Evolutionary conservation across 148 eudicot species (phyloP), one percentile per base, ranked within the genome.

Genomic region (Amaranthus palmeri): DNA sequence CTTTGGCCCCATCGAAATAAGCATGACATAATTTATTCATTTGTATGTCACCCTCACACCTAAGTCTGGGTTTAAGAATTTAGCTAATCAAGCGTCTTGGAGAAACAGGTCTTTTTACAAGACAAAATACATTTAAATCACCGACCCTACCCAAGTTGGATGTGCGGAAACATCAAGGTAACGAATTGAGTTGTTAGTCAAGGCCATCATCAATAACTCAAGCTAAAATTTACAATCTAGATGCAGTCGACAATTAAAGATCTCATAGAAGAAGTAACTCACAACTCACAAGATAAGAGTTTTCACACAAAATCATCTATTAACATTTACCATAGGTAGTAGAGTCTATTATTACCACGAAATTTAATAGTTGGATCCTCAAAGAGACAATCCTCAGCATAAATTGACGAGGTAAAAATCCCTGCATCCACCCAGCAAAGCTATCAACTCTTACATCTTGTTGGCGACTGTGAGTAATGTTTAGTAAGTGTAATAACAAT

Each of bases 361-460:
- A 93, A 93, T 76, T 73, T 83, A 44, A 93, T 93, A 48, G 98
- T 93, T 69, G 98, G 98, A 78, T 90, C 98, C 80, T 93, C 96
- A 70, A 90, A 93, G 59, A 82, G 78, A 80, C 98, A 93, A 66
- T 93, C 92, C 55, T 79, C 89, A 63, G 82, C 80, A 76, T 93
- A 93, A 65, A 93, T 82, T 71, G 79, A 83, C 73, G 87, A 78
- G 68, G 92, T 87, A 81, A 93, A 93, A 55, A 72, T 49, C 76
- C 98, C 98, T 93, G 77, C 76, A 64, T 25, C 14, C 50, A 61
- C 42, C 54, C 36, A 12, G 15, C 12, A 51, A 3, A 47, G 18
- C n/a, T 4, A 55, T 74, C 40, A 73, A 46, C 15, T 64, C 13
- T 50, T 48, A 36, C 10, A 45, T 51, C 25, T 11, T 42, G 15